phyloP scores from a whole-genome alignment of 768 basidiomycete genomes.

The Psilocybe subaeruginosa region DNA sequence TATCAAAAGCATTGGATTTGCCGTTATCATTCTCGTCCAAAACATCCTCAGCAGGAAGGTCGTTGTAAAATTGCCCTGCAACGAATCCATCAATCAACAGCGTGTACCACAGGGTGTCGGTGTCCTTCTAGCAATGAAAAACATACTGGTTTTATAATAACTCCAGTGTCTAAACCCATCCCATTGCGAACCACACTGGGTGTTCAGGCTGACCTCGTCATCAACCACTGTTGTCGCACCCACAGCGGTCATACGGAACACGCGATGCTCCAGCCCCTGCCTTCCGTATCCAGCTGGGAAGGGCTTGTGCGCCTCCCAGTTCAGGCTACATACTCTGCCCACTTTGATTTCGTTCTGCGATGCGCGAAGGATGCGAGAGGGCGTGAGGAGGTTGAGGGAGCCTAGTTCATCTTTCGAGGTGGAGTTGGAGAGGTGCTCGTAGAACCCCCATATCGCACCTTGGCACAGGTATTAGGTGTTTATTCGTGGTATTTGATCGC shows the following conservation, averaged over 20 bases:
- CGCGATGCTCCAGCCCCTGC: conserved; percentile 22
- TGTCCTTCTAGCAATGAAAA: not conserved
- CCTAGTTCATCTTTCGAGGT: conserved; percentile 23
- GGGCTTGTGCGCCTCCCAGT: conserved; percentile 28
- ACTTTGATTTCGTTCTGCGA: conserved; percentile 20
- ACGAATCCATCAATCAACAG: not conserved
- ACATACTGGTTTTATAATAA: conserved; percentile 22
- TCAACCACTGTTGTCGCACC: conserved; percentile 18
- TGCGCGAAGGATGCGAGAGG: conserved; percentile 22
- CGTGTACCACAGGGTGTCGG: too few species aligned
- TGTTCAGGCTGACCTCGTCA: conserved; percentile 26
- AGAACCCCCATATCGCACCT: conserved; percentile 31
- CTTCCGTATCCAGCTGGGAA: conserved; percentile 18
- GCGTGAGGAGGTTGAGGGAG: conserved; percentile 25
- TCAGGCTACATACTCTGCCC: conserved; percentile 24
- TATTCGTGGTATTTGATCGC: too few species aligned
- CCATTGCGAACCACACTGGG: conserved; percentile 29
- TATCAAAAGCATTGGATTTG: conserved; percentile 14
- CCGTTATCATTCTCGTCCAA: conserved; percentile 17
- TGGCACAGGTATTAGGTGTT: not conserved
- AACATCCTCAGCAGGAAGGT: conserved; percentile 20
- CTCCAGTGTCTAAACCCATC: conserved; percentile 27
- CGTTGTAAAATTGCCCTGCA: conserved; percentile 27
- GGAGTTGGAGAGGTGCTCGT: conserved; percentile 23
- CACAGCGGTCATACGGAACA: conserved; percentile 18